These are phyloP conservation scores for Citeromyces matritensis DNA, from an alignment of 805 yeast species.

Conservation along the genomic window DNA sequence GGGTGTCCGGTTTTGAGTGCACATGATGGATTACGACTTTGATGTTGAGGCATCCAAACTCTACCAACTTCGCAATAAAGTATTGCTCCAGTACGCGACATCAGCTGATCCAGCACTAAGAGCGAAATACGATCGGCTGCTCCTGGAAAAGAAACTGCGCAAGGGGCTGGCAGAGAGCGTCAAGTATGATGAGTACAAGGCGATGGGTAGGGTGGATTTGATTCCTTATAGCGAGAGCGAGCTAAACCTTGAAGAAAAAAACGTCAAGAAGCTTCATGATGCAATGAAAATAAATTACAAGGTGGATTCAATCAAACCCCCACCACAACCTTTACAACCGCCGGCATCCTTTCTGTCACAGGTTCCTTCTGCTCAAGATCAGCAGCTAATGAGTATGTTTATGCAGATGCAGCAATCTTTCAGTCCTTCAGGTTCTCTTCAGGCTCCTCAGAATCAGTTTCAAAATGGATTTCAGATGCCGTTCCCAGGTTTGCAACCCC, in stretches of 20 bases:
- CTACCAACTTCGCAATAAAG: constrained; percentile 7
- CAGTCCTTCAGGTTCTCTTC: background rate
- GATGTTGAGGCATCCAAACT: constrained; percentile 7
- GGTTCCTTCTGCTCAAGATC: background rate
- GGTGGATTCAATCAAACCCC: background rate
- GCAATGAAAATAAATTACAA: background rate
- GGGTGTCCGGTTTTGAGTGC: background rate
- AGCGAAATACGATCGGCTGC: constrained; percentile 8
- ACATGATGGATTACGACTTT: constrained; percentile 2
- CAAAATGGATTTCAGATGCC: too few relatives aligned
- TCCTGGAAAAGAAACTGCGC: constrained; percentile 8
- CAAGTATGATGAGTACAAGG: background rate
- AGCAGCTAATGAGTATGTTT: background rate
- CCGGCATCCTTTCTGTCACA: background rate
- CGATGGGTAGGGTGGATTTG: constrained; percentile 2
- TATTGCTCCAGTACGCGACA: constrained; percentile 9
- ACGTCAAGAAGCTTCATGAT: background rate
- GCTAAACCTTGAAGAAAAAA: background rate
- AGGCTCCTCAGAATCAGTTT: too few relatives aligned
- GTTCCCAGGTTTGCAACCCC: too few relatives aligned
- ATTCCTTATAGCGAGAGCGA: background rate
- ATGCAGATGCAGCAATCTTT: background rate
- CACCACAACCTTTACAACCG: background rate
- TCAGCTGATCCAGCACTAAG: constrained; percentile 6
- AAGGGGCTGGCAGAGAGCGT: background rate